Evolutionary conservation across 177 flowering plant species (phyloP), one percentile per base, ranked within the genome.

Genomic region (Vitis hybrid): DNA sequence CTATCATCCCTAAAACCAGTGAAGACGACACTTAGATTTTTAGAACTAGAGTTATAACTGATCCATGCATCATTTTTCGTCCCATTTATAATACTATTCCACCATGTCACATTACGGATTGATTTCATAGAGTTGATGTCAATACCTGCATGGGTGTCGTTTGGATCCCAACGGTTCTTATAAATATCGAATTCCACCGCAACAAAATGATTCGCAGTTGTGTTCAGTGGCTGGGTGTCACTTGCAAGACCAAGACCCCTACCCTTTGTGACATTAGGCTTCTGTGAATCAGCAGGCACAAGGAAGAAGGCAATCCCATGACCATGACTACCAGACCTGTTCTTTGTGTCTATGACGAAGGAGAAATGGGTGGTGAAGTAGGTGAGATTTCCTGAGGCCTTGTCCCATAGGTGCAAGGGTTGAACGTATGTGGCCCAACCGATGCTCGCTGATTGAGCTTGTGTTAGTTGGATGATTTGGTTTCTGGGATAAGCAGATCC

Each of bases 221-320:
- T 26, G 18, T 63, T 66, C 3, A 60, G 30, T 1, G 9, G 5
- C 9, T 19, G 23, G 1, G 15, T 11, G 0, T 21, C 55, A 19
- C 51, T 55, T 0, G 56, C 51, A 1, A 80, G 77, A 6, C 78
- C 83, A 12, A 82, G 68, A 2, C 64, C 54, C 21, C 76, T 17
- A 5, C 82, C 82, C 26, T 23, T 23, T 23, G 0, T 23, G 26
- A 23, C 26, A 23, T 2, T 9, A 11, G 0, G 64, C 10, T 30
- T 55, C 5, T 13, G 19, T 52, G 69, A 75, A 23, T 39, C 70
- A 3, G 39, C 4, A 0, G 75, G 80, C 0, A 81, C 75, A 2
- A 85, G 60, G 64, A 85, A 85, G 59, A 85, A 83, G 1, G 81
- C 75, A 0, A 85, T 8, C 10, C 89, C 86, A 18, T 83, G 75